Evolutionary conservation across 148 eudicot species (phyloP).

Genomic region (Silene uniflora): DNA sequence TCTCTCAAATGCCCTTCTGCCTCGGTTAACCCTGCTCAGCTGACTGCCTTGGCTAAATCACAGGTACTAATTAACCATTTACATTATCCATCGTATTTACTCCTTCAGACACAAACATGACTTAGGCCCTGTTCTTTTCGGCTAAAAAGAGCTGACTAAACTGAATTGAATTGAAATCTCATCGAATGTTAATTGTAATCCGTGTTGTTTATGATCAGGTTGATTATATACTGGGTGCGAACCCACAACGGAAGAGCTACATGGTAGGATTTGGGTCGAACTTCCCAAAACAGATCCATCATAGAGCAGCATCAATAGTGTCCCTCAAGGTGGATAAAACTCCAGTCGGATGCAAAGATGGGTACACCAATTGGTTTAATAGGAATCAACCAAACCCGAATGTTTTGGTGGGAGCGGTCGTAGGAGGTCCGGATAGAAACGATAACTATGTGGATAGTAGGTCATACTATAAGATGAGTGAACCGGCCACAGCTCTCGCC

Average conservation of each 20-base stretch:
- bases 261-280: constrained; percentile 49
- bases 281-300: constrained; percentile 44
- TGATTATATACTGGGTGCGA: constrained; percentile 48
- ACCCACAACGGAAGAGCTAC: constrained; percentile 43
- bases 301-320: constrained; percentile 53
- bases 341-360: constrained; percentile 36
- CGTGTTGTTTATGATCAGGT: constrained; percentile 20
- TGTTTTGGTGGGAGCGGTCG: constrained; percentile 43
- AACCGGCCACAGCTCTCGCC: constrained; percentile 35
- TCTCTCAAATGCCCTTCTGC: constrained; percentile 29
- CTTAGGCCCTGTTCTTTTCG: too few species aligned
- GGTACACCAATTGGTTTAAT: constrained; percentile 35
- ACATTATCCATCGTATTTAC: too few species aligned
- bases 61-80: constrained; percentile 33
- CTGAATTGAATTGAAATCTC: too few species aligned
- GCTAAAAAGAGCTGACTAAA: too few species aligned
- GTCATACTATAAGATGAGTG: constrained; percentile 28
- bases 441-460: constrained; percentile 41
- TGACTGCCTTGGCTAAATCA: constrained; percentile 35
- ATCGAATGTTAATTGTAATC: neutral
- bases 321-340: constrained; percentile 29
- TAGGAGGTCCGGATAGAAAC: constrained; percentile 49
- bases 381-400: constrained; percentile 39
- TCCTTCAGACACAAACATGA: too few species aligned
- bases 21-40: constrained; percentile 19